These are phyloP conservation scores for Salix suchowensis DNA, from an alignment of 345 rosid genomes.

Conservation along the genomic window DNA sequence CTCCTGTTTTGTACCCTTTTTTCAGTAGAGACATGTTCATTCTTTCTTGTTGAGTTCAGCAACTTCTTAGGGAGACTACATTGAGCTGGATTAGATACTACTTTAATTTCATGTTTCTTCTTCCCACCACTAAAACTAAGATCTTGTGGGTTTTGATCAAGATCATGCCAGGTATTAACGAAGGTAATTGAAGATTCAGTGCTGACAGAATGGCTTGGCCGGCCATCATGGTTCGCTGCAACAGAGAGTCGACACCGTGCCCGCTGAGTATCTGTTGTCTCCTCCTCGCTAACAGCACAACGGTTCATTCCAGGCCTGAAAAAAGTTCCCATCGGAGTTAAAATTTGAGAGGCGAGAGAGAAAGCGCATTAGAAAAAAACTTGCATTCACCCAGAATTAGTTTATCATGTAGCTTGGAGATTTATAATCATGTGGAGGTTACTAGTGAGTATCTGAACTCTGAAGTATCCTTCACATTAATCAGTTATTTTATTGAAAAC, in stretches of 20 bases:
- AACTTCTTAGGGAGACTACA: conserved; percentile 34
- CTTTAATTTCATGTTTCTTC: conserved; percentile 52
- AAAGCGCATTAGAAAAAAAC: neutral
- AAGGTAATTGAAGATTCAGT: conserved; percentile 12
- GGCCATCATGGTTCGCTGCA: conserved; percentile 27
- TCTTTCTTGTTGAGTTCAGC: conserved; percentile 44
- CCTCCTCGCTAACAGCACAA: conserved; percentile 63
- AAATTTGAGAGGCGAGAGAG: neutral
- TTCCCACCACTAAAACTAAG: conserved; percentile 27
- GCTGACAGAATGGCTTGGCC: conserved; percentile 32
- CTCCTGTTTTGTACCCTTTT: conserved; percentile 34
- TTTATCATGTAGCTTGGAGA: neutral
- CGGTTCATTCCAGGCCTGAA: conserved; percentile 69
- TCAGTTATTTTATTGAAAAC: neutral
- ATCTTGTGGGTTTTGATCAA: conserved; percentile 20
- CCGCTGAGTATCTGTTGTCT: conserved; percentile 59
- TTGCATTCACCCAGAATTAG: neutral
- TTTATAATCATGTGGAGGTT: neutral
- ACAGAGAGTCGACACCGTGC: conserved; percentile 31
- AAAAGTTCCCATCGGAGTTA: conserved; percentile 8
- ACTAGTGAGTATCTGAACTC: neutral
- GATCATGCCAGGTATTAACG: conserved; percentile 14
- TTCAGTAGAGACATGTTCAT: conserved; percentile 23
- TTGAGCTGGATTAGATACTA: conserved; percentile 28
- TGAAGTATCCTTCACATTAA: neutral